phyloP scores from a whole-genome alignment of 2,329 filamentous ascomycete species.

The Teratosphaeriaceae sp. region DNA sequence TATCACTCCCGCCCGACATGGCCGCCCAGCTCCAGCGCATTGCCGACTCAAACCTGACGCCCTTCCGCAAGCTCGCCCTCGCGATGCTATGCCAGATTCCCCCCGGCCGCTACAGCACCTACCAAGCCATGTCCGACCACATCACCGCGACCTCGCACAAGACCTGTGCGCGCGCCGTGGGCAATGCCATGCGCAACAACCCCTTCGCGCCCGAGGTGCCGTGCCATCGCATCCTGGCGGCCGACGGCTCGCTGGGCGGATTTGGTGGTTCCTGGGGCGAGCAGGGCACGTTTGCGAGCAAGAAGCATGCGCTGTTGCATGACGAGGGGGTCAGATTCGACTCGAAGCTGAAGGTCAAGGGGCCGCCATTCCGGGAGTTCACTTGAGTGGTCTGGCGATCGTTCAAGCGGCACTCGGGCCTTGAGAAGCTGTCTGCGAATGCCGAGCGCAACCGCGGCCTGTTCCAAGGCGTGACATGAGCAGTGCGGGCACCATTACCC shows the following conservation, averaged over 20 bases:
- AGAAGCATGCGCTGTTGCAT: constrained; percentile 36
- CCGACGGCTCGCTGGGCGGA: constrained; percentile 39
- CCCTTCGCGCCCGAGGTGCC: constrained; percentile 38
- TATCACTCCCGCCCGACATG: too few species aligned
- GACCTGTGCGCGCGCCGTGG: constrained; percentile 34
- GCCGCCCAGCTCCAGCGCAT: constrained; percentile 33
- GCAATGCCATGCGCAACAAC: constrained; percentile 36
- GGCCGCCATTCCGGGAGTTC: constrained; percentile 29
- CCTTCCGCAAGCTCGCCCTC: constrained; percentile 38
- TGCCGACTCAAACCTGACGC: constrained; percentile 40
- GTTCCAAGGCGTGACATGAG: too few species aligned
- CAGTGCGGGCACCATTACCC: too few species aligned
- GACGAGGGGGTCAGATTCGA: constrained; percentile 42
- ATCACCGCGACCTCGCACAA: constrained; percentile 27
- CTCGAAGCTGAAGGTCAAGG: constrained; percentile 35
- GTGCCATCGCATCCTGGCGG: constrained; percentile 34
- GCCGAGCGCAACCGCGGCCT: too few species aligned
- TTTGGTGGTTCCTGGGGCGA: constrained; percentile 46
- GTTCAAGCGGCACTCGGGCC: too few species aligned
- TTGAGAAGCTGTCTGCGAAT: too few species aligned
- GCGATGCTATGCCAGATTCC: constrained; percentile 30
- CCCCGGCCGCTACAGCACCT: constrained; percentile 30
- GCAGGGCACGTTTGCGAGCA: constrained; percentile 35
- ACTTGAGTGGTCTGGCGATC: too few species aligned
- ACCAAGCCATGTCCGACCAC: constrained; percentile 29